A percentile compares a stretch with the other conserved stretches of the same genome.
These are phyloP conservation scores for Auriscalpium vulgare DNA, from an alignment of 768 basidiomycete genomes.

Conservation along the genomic window DNA sequence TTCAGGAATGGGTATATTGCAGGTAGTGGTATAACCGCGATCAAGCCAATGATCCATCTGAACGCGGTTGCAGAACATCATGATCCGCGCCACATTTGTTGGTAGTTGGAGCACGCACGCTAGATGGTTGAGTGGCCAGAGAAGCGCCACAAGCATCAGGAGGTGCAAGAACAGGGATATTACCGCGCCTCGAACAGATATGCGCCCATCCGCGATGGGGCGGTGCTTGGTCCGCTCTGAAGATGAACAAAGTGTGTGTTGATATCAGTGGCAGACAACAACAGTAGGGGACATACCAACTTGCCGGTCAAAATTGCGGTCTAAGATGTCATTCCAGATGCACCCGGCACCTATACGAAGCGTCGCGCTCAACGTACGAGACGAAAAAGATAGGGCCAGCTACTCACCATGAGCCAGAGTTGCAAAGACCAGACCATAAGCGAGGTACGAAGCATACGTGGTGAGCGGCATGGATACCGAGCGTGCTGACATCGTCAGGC, in stretches of 20 bases:
- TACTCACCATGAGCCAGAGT: not conserved
- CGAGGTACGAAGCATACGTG: not conserved
- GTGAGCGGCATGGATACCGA: slow-evolving; percentile 5
- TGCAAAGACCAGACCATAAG: not conserved
- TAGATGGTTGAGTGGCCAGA: slow-evolving; percentile 9
- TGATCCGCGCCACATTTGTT: not conserved
- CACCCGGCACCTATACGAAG: not conserved
- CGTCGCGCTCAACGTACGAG: not conserved
- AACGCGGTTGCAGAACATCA: not conserved
- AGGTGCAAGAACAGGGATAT: slow-evolving; percentile 11
- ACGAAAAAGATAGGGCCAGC: not conserved
- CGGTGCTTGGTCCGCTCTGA: slow-evolving; percentile 17
- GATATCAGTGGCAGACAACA: not conserved
- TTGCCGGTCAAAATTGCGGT: not conserved
- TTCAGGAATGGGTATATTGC: slow-evolving; percentile 24
- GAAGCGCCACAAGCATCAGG: slow-evolving; percentile 1
- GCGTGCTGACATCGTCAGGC: slow-evolving; percentile 16
- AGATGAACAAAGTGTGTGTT: slow-evolving; percentile 5
- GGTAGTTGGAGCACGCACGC: slow-evolving; percentile 3
- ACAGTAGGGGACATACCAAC: not conserved
- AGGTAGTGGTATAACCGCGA: slow-evolving; percentile 16
- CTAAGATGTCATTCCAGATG: not conserved
- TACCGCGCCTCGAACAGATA: slow-evolving; percentile 12
- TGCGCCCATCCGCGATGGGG: slow-evolving; percentile 13
- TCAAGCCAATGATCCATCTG: slow-evolving; percentile 15